Conservation (phyloP, 345 rosid genomes). For the Corymbia maculata region DNA sequence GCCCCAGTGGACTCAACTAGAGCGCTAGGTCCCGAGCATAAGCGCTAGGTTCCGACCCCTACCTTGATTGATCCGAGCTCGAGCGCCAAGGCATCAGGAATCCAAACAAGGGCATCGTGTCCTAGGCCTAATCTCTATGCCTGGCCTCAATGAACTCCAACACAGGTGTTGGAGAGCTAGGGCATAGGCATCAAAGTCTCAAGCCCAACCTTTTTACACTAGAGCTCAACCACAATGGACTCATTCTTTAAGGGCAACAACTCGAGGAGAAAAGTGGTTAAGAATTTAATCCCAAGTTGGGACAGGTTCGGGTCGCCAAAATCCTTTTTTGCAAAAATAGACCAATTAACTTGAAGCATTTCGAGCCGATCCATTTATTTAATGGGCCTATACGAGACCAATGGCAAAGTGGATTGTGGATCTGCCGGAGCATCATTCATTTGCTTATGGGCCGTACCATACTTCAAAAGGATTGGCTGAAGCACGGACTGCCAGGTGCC, state of each 20-base stretch:
- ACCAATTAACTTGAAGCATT: not conserved
- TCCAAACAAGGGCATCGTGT: not conserved
- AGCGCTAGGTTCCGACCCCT: not conserved
- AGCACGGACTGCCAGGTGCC: not conserved
- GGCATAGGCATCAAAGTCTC: not conserved
- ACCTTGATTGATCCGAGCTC: not conserved
- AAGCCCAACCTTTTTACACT: not conserved
- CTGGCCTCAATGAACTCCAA: not conserved
- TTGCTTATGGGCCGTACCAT: not conserved
- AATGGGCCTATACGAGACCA: not conserved
- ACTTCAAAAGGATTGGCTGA: not conserved
- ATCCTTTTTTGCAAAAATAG: not conserved
- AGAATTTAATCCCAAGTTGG: not conserved
- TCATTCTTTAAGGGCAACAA: not conserved
- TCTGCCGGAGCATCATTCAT: not conserved
- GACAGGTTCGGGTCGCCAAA: not conserved
- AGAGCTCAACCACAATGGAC: not conserved
- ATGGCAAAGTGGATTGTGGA: not conserved
- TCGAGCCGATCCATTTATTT: not conserved
- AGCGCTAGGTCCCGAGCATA: not conserved
- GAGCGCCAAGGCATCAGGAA: not conserved
- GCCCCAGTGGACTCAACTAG: too few species aligned
- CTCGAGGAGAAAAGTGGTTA: not conserved
- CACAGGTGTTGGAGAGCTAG: fast-evolving
- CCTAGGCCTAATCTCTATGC: not conserved